A percentile compares a stretch with the other conserved stretches of the same genome.
phyloP scores from a whole-genome alignment of 495 filamentous ascomycete genomes.

The Pyrenopolyporus hunteri region DNA sequence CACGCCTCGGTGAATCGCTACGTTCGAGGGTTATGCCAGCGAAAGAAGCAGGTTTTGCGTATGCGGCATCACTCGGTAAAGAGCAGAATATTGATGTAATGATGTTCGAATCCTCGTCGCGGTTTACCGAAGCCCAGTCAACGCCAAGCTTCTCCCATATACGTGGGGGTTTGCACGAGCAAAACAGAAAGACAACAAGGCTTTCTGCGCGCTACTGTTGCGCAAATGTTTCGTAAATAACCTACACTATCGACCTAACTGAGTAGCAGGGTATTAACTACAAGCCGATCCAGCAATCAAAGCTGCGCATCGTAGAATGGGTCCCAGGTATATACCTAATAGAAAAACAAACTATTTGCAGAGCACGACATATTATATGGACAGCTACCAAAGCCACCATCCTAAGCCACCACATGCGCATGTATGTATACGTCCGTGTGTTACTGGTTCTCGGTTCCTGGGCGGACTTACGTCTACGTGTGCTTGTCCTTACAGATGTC shows the following conservation, averaged over 20 bases:
- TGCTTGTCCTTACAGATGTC: slow-evolving; percentile 18
- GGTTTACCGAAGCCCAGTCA: slow-evolving; percentile 27
- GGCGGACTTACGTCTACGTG: slow-evolving; percentile 8
- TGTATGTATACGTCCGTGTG: neutral
- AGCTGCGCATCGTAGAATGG: neutral
- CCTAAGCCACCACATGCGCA: neutral
- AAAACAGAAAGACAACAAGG: slow-evolving; percentile 3
- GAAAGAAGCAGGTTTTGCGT: slow-evolving; percentile 8
- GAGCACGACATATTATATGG: too few species aligned
- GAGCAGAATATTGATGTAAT: slow-evolving; percentile 35
- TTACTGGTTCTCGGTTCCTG: neutral
- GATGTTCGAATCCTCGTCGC: slow-evolving; percentile 24
- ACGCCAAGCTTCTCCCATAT: slow-evolving; percentile 29
- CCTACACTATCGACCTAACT: too few species aligned
- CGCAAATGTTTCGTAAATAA: slow-evolving; percentile 1
- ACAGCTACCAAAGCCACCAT: too few species aligned
- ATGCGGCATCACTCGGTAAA: slow-evolving; percentile 22
- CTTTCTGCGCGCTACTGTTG: neutral
- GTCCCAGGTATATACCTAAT: neutral
- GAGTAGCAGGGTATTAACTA: too few species aligned
- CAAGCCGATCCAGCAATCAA: too few species aligned
- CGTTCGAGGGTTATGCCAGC: neutral
- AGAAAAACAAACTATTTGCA: neutral
- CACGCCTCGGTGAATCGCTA: slow-evolving; percentile 9
- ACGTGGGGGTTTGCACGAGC: slow-evolving; percentile 27